Base-by-base conservation (phyloP, 208 protist species). In the Trypanosoma vivax region DNA sequence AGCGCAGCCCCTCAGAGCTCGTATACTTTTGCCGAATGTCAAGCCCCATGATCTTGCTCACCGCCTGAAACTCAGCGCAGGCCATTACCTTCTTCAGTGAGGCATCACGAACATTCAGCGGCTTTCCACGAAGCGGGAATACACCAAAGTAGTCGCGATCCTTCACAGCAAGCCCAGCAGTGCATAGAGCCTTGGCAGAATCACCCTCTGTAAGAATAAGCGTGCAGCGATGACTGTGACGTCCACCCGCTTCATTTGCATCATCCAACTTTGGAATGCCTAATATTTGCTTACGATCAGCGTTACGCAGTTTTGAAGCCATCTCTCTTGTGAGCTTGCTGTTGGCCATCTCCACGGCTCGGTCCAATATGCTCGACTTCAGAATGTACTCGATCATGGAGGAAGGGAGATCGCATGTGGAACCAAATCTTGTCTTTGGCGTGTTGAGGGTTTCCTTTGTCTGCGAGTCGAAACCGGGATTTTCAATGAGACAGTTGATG, bases 141-240 rank as follows among this genome's bases (percentile, higher is more conserved):
- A 99, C 98, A 50, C 99, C 99, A 82, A 99, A 99, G 50, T 92
- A 88, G 74, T 99, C 97, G 30, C 95, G 70, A 33, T 99, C 98
- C 41, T 99, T 91, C 16, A 99, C 97, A 9, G 80, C 83, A 5
- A 99, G 86, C 11, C 99, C 98, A n/a, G 85, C 75, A 23, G 98
- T 95, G 51, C 97, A 98, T 5, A 99, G 79, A 21, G 95, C 85
- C 73, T 99, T 99, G 49, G 98, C 98, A 3, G 97, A 99, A 73
- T 99, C 98, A 51, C 98, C 98, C 83, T 99, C 98, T 6, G 99
- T 99, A 34, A 99, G 70, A 63, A 99, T 99, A 9, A 99, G 90
- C 2, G 98, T 99, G 79, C 99, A 99, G 52, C 98, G 78, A 35
- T 84, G 52, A 30, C 88, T 73, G 43, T 98, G 70, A 54, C 88